These are phyloP conservation scores for Cyphellophora attinorum DNA, from an alignment of 2,329 filamentous ascomycete genomes.

Conservation along the genomic window DNA sequence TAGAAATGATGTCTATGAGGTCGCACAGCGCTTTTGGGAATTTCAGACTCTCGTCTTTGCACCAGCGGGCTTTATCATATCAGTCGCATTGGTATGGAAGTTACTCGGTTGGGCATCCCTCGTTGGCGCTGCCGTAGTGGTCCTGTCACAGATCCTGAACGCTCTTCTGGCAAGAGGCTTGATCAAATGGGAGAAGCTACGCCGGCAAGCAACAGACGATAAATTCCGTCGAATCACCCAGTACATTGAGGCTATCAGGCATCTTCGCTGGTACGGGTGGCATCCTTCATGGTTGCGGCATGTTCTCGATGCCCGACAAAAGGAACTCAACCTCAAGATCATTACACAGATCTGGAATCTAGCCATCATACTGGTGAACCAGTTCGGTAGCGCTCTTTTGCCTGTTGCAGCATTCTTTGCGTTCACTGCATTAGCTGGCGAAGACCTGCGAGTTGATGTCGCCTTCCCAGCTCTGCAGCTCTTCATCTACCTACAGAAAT, in stretches of 20 bases:
- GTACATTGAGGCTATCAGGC: conserved; percentile 77
- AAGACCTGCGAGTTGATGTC: conserved; percentile 64
- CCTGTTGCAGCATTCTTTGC: conserved; percentile 74
- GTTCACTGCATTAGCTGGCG: conserved; percentile 62
- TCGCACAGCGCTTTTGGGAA: conserved; percentile 78
- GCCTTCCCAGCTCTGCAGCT: conserved; percentile 80
- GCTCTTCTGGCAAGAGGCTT: conserved; percentile 56
- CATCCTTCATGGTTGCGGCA: conserved; percentile 63
- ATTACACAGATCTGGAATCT: conserved; percentile 54
- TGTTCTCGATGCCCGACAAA: conserved; percentile 58
- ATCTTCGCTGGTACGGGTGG: conserved; percentile 75
- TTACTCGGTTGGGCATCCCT: conserved; percentile 74
- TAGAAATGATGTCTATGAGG: conserved; percentile 69
- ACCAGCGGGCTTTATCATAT: conserved; percentile 66
- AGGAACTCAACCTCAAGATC: conserved; percentile 57
- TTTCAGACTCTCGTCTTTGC: conserved; percentile 66
- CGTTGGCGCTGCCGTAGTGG: conserved; percentile 59
- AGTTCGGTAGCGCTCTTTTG: conserved; percentile 62
- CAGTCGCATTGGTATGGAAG: conserved; percentile 63
- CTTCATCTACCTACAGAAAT: conserved; percentile 65
- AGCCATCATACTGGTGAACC: conserved; percentile 59
- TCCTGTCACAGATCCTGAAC: conserved; percentile 62
- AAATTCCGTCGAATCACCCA: conserved; percentile 74
- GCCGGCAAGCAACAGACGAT: conserved; percentile 64
- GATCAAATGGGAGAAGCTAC: conserved; percentile 58